A percentile compares a stretch with the other conserved stretches of the same genome.
Evolutionary conservation across 106 monocot species (phyloP).

Genomic region (Agapanthus africanus): DNA sequence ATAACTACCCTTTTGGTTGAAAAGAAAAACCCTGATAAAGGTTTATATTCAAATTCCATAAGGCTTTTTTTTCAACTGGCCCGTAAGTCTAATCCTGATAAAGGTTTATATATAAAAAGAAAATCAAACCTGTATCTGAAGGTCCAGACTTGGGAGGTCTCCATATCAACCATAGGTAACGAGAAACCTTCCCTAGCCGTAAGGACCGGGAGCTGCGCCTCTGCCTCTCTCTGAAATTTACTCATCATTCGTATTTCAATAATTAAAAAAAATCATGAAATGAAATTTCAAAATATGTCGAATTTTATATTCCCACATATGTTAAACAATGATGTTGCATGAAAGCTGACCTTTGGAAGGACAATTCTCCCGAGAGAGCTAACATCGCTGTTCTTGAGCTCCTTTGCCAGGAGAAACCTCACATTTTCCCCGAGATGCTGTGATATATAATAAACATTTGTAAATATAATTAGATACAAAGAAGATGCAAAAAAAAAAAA

Average conservation of each 20-base stretch:
- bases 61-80: too few species aligned
- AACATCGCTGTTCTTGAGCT: conserved; percentile 83
- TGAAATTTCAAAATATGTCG: not conserved
- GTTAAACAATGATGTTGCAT: not conserved
- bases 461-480: not conserved
- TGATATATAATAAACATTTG: not conserved
- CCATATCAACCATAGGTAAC: conserved; percentile 70
- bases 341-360: conserved; percentile 65
- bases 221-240: conserved; percentile 70
- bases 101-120: not conserved
- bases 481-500: not conserved
- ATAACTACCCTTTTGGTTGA: too few species aligned
- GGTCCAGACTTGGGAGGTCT: conserved; percentile 57
- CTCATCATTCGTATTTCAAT: not conserved
- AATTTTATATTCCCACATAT: too few species aligned
- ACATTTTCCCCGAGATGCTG: conserved; percentile 36
- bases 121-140: conserved; percentile 77
- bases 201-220: conserved; percentile 61
- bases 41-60: too few species aligned
- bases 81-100: not conserved
- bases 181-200: conserved; percentile 52
- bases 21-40: too few species aligned
- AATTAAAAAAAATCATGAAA: not conserved
- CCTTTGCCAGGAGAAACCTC: conserved; percentile 72
- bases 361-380: conserved; percentile 77